Evolutionary conservation across 768 basidiomycete species (phyloP), one percentile per base, ranked within the genome.

Genomic region (Macrolepiota dolichaula): DNA sequence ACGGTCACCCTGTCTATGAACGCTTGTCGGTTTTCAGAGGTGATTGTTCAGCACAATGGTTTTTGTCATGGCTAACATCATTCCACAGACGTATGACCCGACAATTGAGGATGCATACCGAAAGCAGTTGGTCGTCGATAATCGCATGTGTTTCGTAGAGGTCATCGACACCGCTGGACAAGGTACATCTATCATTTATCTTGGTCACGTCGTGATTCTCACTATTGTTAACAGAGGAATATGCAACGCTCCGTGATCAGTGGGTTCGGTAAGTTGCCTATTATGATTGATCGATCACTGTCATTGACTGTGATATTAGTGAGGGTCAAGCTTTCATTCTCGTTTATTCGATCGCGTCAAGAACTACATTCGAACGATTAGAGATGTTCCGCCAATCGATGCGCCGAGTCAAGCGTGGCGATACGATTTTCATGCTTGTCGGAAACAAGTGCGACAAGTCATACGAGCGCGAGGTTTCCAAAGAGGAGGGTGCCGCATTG

Each of bases 91-190:
- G 55, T 98, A 98, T 75, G 95, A 98, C 79, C 95, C 95, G 60
- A 98, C 95, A 68, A 98, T 98, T 85, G 95, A 98, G 77, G 95
- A 97, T 73, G 94, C 94, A 64, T 97, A 98, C 77, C 85, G 95
- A 69, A 96, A 96, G 74, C 94, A 95, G 72, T 84, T 95, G 67
- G 87, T 95, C 59, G 94, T 97, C 65, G 95, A 96, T 75, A 94
- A 94, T 71, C 85, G 88, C 68, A 95, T 95, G 86, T 96, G 94
- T 76, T 91, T 95, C 73, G 86, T 98, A 66, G 95, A 98, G 74
- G 93, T 98, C 64, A 92, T 98, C 73, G 95, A 98, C 77, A 97
- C 96, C 67, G 96, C 96, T 53, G 95, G 95, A 32, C 95, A 98
- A 86, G 94, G 94, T 95, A 32, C 7, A 32, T 32, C 69, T 64